Conservation (phyloP, 176 grass and related monocot species). For the Zoysia japonica region DNA sequence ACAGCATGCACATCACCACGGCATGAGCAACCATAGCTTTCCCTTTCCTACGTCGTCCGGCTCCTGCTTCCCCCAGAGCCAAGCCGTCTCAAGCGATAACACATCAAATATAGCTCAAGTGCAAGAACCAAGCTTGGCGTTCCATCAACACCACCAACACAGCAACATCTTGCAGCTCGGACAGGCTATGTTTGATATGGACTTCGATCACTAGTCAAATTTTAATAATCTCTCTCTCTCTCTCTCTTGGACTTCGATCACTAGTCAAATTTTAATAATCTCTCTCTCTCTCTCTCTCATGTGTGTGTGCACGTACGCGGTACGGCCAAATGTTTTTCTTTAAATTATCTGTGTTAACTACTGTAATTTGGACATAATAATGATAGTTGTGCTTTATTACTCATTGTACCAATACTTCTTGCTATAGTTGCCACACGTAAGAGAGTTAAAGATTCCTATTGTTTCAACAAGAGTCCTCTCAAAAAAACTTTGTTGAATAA, state of each 20-base stretch:
- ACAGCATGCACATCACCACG: constrained; percentile 40
- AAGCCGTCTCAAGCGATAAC: constrained; percentile 43
- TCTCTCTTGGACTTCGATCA: no score
- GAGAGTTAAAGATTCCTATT: neutral
- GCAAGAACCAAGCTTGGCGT: constrained; percentile 45
- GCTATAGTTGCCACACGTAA: neutral
- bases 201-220: constrained; percentile 56
- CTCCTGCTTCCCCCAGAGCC: constrained; percentile 51
- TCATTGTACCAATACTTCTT: neutral
- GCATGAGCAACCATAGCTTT: constrained; percentile 45
- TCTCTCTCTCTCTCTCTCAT: neutral
- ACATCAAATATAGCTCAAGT: constrained; percentile 57
- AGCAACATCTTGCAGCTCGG: constrained; percentile 68
- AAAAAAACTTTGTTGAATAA: no score
- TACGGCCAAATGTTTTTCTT: constrained; percentile 30
- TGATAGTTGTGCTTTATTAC: constrained; percentile 6
- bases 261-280: no score
- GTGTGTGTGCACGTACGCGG: constrained; percentile 1
- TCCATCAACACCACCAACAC: constrained; percentile 58
- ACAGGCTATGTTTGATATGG: constrained; percentile 68
- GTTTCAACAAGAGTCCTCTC: no score
- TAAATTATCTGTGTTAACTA: constrained; percentile 38
- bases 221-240: constrained; percentile 19
- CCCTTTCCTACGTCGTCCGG: constrained; percentile 53
- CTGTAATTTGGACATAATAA: constrained; percentile 49